Base-by-base conservation (phyloP, 495 filamentous ascomycete species). In the Xylaria flabelliformis region DNA sequence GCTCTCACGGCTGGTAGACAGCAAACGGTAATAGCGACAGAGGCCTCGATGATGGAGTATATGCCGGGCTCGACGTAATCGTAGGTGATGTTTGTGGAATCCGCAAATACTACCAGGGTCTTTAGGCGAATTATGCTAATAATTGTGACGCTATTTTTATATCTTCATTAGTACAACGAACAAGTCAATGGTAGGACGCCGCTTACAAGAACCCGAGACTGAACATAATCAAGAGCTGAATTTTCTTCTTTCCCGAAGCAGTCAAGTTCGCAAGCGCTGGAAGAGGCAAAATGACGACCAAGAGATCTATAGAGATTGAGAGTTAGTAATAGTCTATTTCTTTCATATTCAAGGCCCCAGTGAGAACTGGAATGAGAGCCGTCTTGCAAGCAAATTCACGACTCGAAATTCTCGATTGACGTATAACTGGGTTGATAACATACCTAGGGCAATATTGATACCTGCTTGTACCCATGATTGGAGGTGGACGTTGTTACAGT, bases 161-260 rank as follows among this genome's bases (percentile, higher is more conserved):
- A 19, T 72, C 72, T 72, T 39, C n/a, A 50, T 36, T 34, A 48
- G 65, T 19, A 24, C 5, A 29, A 19, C 13, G 10, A 24, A 3
- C 1, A 13, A 13, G 4, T 62, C 17, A 4, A 13, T 34, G 19
- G 39, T 19, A 26, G 0, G 8, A 29, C 24, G 15, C 3, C 4
- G 44, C 76, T 50, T 67, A 78, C 76, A 85, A 83, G 48, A 82
- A 76, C 48, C 84, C 84, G 15, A 86, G 70, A 42, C 77, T 78
- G 73, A 86, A 86, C 82, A 86, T 86, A 71, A 82, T 67, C 13
- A 80, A 77, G 64, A 83, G 80, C 32, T 75, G 78, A 8, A 82
- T 29, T 65, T 78, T 84, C 71, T 81, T 80, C 67, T 75, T 76
- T 70, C 70, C 58, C 4, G 76, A 76, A 44, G 81, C 64, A 21